phyloP scores from a whole-genome alignment of 2,329 filamentous ascomycete genomes.

The Penicillium sp. region DNA sequence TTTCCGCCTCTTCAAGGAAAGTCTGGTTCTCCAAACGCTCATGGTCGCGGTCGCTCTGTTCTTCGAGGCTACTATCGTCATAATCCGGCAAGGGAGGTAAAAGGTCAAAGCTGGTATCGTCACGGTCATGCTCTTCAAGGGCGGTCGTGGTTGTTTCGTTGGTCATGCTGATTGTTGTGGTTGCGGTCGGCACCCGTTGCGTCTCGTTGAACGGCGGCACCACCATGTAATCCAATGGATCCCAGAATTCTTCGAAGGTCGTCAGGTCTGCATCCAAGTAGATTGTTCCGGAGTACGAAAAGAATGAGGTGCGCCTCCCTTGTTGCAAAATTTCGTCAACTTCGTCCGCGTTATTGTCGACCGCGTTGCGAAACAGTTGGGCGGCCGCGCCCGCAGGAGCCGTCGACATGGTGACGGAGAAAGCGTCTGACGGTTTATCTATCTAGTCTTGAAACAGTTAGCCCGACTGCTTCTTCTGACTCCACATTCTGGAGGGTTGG shows the following conservation, averaged over 20 bases:
- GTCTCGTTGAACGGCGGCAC: conserved; percentile 27
- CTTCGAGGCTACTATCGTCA: conserved; percentile 42
- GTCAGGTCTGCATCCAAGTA: conserved; percentile 38
- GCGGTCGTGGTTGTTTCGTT: conserved; percentile 24
- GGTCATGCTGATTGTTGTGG: conserved; percentile 21
- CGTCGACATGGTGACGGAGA: conserved; percentile 40
- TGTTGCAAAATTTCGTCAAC: conserved; percentile 27
- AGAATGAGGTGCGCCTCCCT: conserved; percentile 32
- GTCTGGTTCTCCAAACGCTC: conserved; percentile 43
- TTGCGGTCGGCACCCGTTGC: conserved; percentile 30
- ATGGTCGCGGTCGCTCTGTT: conserved; percentile 37
- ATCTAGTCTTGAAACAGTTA: conserved; percentile 19
- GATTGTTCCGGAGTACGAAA: conserved; percentile 37
- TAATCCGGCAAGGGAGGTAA: conserved; percentile 40
- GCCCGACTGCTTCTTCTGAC: conserved; percentile 32
- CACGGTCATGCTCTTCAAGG: conserved; percentile 27
- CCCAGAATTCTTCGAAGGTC: conserved; percentile 33
- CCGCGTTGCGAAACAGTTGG: conserved; percentile 26
- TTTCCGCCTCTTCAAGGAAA: conserved; percentile 61
- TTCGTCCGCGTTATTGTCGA: conserved; percentile 28
- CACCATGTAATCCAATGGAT: conserved; percentile 36
- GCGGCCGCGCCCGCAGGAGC: conserved; percentile 15
- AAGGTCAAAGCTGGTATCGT: conserved; percentile 33
- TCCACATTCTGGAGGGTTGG: conserved; percentile 23
- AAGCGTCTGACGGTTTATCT: conserved; percentile 4